phyloP scores from a whole-genome alignment of 495 filamentous ascomycete genomes.

The Trichodelitschia bisporula region DNA sequence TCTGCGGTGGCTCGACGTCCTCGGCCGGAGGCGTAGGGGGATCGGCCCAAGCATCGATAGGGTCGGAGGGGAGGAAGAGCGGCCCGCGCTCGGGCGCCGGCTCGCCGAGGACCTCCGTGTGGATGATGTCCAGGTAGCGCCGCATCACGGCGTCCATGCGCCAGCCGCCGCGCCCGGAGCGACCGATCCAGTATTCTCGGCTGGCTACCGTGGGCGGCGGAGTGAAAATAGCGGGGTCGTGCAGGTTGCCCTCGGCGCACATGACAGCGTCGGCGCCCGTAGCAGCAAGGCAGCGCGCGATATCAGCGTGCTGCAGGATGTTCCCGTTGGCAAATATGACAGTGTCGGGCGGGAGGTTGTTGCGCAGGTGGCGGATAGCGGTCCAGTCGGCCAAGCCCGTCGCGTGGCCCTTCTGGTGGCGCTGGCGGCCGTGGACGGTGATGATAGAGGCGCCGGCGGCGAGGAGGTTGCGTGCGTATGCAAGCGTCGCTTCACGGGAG shows the following conservation, averaged over 20 bases:
- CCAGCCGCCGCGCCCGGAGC: slow-evolving; percentile 63
- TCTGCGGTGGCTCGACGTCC: slow-evolving; percentile 2
- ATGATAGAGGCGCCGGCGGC: slow-evolving; percentile 77
- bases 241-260: slow-evolving; percentile 84
- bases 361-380: slow-evolving; percentile 54
- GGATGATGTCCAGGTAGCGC: slow-evolving; percentile 73
- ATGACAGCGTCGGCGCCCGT: slow-evolving; percentile 87
- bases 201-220: slow-evolving; percentile 34
- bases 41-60: slow-evolving; percentile 3
- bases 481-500: slow-evolving; percentile 59
- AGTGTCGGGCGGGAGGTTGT: slow-evolving; percentile 61
- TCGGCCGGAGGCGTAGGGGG: not conserved
- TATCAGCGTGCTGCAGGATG: slow-evolving; percentile 57
- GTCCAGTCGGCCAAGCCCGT: slow-evolving; percentile 88
- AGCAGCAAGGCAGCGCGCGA: slow-evolving; percentile 52
- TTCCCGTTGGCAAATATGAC: slow-evolving; percentile 97
- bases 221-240: slow-evolving; percentile 71
- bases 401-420: slow-evolving; percentile 90
- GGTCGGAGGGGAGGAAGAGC: slow-evolving; percentile 49
- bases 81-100: slow-evolving; percentile 37
- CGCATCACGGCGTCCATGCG: slow-evolving; percentile 69
- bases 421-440: slow-evolving; percentile 66
- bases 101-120: slow-evolving; percentile 41
- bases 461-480: slow-evolving; percentile 74
- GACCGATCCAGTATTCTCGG: slow-evolving; percentile 64